Base-by-base conservation (phyloP, 179 eudicot genomes). In the Amaranthus tricolor region DNA sequence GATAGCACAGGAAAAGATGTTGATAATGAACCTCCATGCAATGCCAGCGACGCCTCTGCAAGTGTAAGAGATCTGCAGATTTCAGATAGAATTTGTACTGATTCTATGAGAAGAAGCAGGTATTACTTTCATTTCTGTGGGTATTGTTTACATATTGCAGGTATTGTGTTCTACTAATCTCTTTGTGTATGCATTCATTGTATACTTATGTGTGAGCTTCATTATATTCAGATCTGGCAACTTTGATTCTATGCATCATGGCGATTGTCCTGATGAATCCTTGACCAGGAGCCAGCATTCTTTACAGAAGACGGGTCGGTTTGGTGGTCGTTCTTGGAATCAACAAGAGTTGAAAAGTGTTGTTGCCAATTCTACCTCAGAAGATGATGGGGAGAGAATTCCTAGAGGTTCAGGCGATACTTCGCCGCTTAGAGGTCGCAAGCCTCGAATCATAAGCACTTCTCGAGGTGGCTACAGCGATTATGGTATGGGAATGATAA, bases 61-160 rank as follows among this genome's bases (percentile, higher is more conserved):
- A 78, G 89, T 78, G 74, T 74, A 76, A 86, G 86, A 49, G 81
- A 76, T 79, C 62, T 82, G 72, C 82, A 74, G 16, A 68, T 74
- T 57, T 71, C 85, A 40, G 85, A 80, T 52, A 74, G 84, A 79
- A 81, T 64, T 62, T 77, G 65, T 74, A 40, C 40, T 65, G 75
- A 60, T 65, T 72, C 47, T 15, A 57, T 68, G 66, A 78, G 59
- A 55, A 78, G 84, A 75, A 76, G 79, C 82, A 85, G 93, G 91
- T 87, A 80, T 61, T 17, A 45, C 14, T 53, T 60, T 51, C 57
- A 9, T 67, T 59, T 63, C 2, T 31, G 0, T 20, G 40, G 40
- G 40, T 31, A 13, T 56, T 66, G 6, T 16, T 47, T n/a, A 15
- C 44, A 47, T 73, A 6, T 10, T 65, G 51, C 73, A 54, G n/a